Conservation (phyloP, 129 eudicot species). For the Mikania micrantha region DNA sequence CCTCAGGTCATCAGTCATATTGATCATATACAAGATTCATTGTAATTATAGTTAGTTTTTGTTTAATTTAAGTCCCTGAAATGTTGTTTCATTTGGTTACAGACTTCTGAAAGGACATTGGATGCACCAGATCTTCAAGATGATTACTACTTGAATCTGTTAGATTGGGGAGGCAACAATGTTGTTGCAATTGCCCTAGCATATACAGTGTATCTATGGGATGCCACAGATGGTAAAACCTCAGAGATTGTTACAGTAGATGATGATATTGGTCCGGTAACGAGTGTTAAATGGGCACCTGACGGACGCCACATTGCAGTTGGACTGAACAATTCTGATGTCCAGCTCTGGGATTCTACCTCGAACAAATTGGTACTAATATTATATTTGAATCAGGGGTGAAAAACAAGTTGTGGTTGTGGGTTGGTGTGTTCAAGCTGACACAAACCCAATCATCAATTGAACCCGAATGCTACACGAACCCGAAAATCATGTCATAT, state of each 20-base stretch:
- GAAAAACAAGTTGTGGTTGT: no score
- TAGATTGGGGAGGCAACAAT: background rate
- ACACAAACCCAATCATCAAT: no score
- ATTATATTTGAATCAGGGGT: no score
- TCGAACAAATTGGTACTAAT: conserved; percentile 46
- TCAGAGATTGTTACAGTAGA: conserved; percentile 64
- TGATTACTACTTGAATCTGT: conserved; percentile 52
- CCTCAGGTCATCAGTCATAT: conserved; percentile 51
- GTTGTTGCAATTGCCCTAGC: background rate
- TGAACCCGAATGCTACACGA: no score
- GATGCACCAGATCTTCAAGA: conserved; percentile 83
- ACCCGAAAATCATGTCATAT: no score
- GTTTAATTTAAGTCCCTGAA: background rate
- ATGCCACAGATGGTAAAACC: conserved; percentile 56
- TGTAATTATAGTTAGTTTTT: background rate
- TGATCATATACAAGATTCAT: background rate
- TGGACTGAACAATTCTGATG: conserved; percentile 63
- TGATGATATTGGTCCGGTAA: conserved; percentile 62
- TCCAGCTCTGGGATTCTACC: conserved; percentile 81
- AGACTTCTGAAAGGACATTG: conserved; percentile 81
- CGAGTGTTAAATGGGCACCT: conserved; percentile 29
- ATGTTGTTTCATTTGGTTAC: conserved; percentile 8
- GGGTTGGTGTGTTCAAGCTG: no score
- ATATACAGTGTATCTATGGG: conserved; percentile 64
- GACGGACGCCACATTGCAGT: conserved; percentile 70